Percentiles rank a stretch among this genome's conserved stretches.
These are phyloP conservation scores for Melianthus villosus DNA, from an alignment of 441 rosid species.

Conservation along the genomic window DNA sequence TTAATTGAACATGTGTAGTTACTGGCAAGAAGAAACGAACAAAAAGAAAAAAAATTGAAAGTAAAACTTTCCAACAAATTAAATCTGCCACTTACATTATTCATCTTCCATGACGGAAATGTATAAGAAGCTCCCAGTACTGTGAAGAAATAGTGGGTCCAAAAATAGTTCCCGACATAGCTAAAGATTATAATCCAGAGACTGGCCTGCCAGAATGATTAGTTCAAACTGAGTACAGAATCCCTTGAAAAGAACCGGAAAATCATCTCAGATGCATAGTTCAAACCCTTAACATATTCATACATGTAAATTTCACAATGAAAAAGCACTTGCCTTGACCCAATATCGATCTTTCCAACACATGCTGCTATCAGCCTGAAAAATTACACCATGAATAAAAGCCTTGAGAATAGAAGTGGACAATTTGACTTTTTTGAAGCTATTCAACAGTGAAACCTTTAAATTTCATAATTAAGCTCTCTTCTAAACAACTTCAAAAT, in stretches of 20 bases:
- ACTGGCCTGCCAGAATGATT: constrained; percentile 49
- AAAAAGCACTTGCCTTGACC: constrained; percentile 66
- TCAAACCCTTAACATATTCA: not conserved
- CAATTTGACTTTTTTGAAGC: no score
- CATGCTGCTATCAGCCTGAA: constrained; percentile 61
- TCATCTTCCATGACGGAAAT: constrained; percentile 98
- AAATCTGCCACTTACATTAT: constrained; percentile 69
- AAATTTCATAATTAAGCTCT: no score
- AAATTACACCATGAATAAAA: constrained; percentile 6
- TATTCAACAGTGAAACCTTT: no score
- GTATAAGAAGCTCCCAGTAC: constrained; percentile 93
- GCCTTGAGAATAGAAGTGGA: no score
- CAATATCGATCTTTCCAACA: constrained; percentile 71
- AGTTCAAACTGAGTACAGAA: no score
- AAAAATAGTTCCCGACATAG: constrained; percentile 91
- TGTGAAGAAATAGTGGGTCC: constrained; percentile 95
- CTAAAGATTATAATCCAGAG: constrained; percentile 79
- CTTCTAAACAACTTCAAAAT: no score
- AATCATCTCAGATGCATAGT: not conserved
- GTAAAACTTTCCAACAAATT: no score
- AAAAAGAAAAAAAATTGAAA: no score
- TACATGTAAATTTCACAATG: not conserved
- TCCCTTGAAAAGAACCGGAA: no score
- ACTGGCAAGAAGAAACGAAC: no score
- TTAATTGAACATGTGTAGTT: no score